Conservation (phyloP, 2,329 filamentous ascomycete genomes). For the Colletotrichum endophyticum region DNA sequence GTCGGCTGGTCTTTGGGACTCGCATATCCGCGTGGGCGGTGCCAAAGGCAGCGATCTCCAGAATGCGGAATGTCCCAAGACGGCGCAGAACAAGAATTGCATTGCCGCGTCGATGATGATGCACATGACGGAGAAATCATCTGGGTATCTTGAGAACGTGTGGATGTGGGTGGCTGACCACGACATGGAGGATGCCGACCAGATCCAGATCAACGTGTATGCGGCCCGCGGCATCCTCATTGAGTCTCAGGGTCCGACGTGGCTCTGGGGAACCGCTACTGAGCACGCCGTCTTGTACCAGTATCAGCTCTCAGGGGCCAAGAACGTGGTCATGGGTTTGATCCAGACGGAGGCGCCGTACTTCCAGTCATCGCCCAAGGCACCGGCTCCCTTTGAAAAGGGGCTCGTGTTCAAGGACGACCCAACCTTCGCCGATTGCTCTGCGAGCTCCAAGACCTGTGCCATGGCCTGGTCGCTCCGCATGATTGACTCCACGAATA, state of each 20-base stretch:
- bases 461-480: too few relatives aligned
- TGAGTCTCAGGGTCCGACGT: constrained; percentile 33
- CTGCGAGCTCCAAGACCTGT: too few relatives aligned
- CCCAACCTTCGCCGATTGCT: too few relatives aligned
- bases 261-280: constrained; percentile 45
- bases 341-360: constrained; percentile 49
- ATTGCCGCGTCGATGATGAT: constrained; percentile 42
- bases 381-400: too few relatives aligned
- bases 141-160: constrained; percentile 40
- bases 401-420: too few relatives aligned
- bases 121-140: constrained; percentile 40
- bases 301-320: constrained; percentile 50
- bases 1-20: constrained; percentile 36
- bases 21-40: constrained; percentile 63
- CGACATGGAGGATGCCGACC: constrained; percentile 42
- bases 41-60: constrained; percentile 23
- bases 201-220: constrained; percentile 36
- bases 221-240: constrained; percentile 38
- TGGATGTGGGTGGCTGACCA: constrained; percentile 76
- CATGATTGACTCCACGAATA: too few relatives aligned
- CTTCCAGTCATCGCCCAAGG: constrained; percentile 38
- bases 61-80: constrained; percentile 25
- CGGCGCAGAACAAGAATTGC: constrained; percentile 26
- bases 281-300: constrained; percentile 55
- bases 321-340: constrained; percentile 48